Evolutionary conservation across 2,329 filamentous ascomycete species (phyloP), one percentile per base, ranked within the genome.

Genomic region (Hymenoscyphus repandus): DNA sequence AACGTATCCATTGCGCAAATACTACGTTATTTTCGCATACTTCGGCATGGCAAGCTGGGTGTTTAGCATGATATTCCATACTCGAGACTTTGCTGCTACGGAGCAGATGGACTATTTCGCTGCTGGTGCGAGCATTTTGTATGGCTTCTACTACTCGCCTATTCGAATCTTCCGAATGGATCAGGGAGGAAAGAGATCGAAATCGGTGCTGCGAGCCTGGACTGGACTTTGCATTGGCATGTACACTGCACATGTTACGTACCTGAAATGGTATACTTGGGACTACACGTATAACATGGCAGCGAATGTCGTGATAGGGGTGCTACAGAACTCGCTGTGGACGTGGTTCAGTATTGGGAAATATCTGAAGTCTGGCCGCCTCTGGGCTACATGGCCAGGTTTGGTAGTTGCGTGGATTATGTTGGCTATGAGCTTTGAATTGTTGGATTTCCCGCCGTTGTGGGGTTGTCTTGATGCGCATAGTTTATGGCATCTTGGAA

Each of bases 201-300:
- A 57, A 38, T 64, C 61, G 6, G 45, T 89, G 44, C 74, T 93
- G 49, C 76, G 86, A 42, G 65, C 80, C 18, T 97, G 91, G 92
- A 91, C 89, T 1, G 64, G 76, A 11, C 58, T 88, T 6, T 99
- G 93, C 66, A 67, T 80, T 22, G 57, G 71, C 12, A 70, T 95
- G 47, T 99, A 95, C 68, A 64, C 76, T 22, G 73, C 79, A 49
- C 93, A 99, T 66, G 82, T 96, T 43, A 78, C 74, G 41, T 99
- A 96, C 68, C 76, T 99, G 49, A 89, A 86, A 64, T 81, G 90
- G 60, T 88, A 91, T 75, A 75, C 77, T 15, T 99, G 93, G 88
- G 88, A 97, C 69, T 99, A 99, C 68, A 87, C 86, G 5, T 99
- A 99, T 72, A 99, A 99, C 68, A 97, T 99, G 90, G 83, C 86